phyloP scores from a whole-genome alignment of 2,329 filamentous ascomycete genomes.

The Beauveria pseudobassiana region DNA sequence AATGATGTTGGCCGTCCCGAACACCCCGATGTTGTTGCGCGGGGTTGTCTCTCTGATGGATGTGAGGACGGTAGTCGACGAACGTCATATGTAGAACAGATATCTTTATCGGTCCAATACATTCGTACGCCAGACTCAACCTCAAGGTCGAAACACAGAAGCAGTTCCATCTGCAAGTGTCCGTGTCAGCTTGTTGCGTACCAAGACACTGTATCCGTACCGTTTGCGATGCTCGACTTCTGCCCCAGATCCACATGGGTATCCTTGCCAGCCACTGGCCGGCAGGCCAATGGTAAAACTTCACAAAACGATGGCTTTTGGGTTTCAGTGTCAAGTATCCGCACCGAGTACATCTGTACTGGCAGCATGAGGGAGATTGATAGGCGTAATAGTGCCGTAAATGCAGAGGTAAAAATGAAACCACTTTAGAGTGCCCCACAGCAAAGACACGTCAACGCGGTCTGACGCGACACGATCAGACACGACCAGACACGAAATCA shows the following conservation, averaged over 20 bases:
- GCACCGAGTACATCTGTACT: too few species aligned
- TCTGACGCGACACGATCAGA: slow-evolving; percentile 12
- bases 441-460: neutral
- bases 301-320: neutral
- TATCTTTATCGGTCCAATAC: too few species aligned
- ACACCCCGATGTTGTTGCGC: too few species aligned
- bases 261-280: neutral
- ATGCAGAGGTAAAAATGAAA: slow-evolving; percentile 4
- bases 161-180: neutral
- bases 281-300: neutral
- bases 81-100: too few species aligned
- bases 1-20: too few species aligned
- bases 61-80: too few species aligned
- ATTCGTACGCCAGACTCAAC: neutral
- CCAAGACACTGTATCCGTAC: neutral
- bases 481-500: slow-evolving; percentile 31
- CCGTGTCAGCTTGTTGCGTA: neutral
- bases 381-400: neutral
- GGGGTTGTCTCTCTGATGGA: too few species aligned
- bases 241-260: neutral
- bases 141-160: neutral
- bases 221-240: neutral
- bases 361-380: neutral
- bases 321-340: neutral
- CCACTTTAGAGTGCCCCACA: slow-evolving; percentile 9